These are phyloP conservation scores for Phytophthora syringae DNA, from an alignment of 352 stramenopile species.

Conservation along the genomic window DNA sequence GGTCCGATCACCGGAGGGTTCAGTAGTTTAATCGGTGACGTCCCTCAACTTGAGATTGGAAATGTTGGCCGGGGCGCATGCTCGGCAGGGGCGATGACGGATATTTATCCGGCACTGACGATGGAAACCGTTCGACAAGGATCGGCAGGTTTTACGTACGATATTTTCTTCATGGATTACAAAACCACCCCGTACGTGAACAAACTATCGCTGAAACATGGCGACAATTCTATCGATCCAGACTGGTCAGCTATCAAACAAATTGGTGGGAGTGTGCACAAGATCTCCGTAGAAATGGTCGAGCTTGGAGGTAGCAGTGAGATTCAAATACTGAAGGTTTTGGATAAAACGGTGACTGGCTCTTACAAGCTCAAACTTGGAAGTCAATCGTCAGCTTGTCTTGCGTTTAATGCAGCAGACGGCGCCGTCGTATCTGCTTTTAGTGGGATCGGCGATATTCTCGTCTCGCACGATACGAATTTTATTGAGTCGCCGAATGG, in stretches of 20 bases:
- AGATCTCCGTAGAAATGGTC: conserved; percentile 50
- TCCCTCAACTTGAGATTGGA: conserved; percentile 54
- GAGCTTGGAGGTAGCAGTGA: conserved; percentile 65
- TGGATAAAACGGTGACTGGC: conserved; percentile 24
- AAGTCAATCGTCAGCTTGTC: conserved; percentile 42
- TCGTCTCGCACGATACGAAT: conserved; percentile 57
- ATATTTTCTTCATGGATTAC: conserved; percentile 79
- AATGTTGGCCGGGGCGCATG: conserved; percentile 60
- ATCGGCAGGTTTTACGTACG: conserved; percentile 65
- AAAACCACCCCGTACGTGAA: conserved; percentile 33
- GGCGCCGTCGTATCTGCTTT: conserved; percentile 38
- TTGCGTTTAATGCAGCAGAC: conserved; percentile 40
- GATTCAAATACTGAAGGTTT: conserved; percentile 60
- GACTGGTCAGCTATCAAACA: conserved; percentile 16
- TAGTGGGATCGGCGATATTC: conserved; percentile 41
- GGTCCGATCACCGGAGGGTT: conserved; percentile 61
- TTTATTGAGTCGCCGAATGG: conserved; percentile 52
- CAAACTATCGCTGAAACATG: conserved; percentile 42
- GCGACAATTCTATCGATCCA: conserved; percentile 11
- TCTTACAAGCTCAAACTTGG: conserved; percentile 65
- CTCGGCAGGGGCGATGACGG: conserved; percentile 32
- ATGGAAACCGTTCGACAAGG: conserved; percentile 76
- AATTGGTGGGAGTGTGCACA: conserved; percentile 50
- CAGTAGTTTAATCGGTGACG: conserved; percentile 67
- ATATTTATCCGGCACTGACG: conserved; percentile 61